Conservation (phyloP, 106 monocot genomes). For the Xerophyta viscosa region DNA sequence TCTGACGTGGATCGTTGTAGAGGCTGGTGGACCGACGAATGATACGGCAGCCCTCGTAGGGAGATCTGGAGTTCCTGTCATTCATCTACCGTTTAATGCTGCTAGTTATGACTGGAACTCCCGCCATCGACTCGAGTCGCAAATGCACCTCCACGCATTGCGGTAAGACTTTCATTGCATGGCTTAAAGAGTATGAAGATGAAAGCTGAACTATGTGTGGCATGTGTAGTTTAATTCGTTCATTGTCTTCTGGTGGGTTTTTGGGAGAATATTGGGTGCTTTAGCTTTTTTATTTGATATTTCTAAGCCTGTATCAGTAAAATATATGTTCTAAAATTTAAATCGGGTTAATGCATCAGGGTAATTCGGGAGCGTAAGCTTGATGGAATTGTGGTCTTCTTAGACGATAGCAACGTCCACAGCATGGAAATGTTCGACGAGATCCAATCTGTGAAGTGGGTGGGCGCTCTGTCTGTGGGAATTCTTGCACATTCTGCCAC, state of each 20-base stretch:
- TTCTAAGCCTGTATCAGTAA: too few relatives aligned
- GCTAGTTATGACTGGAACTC: conserved; percentile 38
- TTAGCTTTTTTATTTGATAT: too few relatives aligned
- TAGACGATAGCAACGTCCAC: conserved; percentile 86
- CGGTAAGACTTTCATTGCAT: too few relatives aligned
- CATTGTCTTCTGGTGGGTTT: not conserved
- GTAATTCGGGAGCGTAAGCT: conserved; percentile 47
- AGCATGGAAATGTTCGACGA: conserved; percentile 89
- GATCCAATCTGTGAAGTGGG: conserved; percentile 76
- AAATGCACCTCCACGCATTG: conserved; percentile 74
- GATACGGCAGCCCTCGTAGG: conserved; percentile 41
- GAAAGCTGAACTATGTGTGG: too few relatives aligned
- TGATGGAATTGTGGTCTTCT: conserved; percentile 75
- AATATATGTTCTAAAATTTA: too few relatives aligned
- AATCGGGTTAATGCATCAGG: conserved; percentile 15
- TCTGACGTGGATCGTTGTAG: conserved; percentile 87
- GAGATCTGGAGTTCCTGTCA: conserved; percentile 25
- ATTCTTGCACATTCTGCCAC: conserved; percentile 62
- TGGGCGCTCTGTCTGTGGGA: conserved; percentile 63
- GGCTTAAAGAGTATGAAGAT: too few relatives aligned
- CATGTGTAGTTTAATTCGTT: too few relatives aligned
- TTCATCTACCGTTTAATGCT: conserved; percentile 47
- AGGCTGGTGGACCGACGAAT: conserved; percentile 65
- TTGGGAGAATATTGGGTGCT: not conserved
- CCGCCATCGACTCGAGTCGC: conserved; percentile 50